Conservation (phyloP, 306 rosid genomes). For the Rosa rugosa region DNA sequence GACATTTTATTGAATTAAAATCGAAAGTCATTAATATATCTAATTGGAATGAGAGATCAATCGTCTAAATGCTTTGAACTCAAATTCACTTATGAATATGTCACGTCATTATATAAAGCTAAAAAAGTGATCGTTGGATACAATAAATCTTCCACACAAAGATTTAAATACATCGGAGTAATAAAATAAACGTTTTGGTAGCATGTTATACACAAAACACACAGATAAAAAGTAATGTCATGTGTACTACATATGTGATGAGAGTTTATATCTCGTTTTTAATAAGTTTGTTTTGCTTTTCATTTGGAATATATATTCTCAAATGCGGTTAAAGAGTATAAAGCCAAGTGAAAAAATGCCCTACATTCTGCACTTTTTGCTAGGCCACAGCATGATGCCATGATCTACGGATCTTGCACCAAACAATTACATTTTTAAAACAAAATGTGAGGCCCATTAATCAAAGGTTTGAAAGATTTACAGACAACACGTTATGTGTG, state of each 20-base stretch:
- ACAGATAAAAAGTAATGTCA: neutral
- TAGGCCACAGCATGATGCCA: neutral
- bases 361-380: neutral
- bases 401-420: neutral
- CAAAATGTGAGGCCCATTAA: neutral
- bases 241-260: neutral
- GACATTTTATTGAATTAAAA: neutral
- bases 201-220: neutral
- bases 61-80: no score
- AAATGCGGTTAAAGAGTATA: neutral
- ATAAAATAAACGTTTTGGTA: neutral
- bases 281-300: neutral
- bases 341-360: neutral
- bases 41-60: neutral
- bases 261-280: neutral
- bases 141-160: neutral
- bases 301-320: neutral
- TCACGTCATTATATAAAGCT: neutral
- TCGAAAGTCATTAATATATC: neutral
- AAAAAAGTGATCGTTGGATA: neutral
- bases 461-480: neutral
- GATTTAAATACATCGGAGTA: neutral
- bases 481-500: neutral
- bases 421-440: neutral
- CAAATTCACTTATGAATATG: neutral